phyloP scores from a whole-genome alignment of 192 early-diverging fungal genomes.

The Backusella macrospora region DNA sequence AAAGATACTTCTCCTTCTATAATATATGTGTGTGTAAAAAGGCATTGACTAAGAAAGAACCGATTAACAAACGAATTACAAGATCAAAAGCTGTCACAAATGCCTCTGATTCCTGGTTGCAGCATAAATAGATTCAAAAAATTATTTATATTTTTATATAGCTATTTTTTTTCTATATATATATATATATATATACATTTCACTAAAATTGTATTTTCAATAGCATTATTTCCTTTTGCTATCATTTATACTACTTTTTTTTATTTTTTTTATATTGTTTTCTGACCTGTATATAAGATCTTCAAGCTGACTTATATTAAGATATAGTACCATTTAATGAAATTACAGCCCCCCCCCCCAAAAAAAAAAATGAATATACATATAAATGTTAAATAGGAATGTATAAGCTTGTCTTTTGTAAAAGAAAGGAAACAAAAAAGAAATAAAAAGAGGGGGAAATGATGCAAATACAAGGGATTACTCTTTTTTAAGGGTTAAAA shows the following conservation, averaged over 20 bases:
- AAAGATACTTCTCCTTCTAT: background rate
- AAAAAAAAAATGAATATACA: too few species aligned
- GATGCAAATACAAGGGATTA: background rate
- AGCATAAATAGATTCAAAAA: slow-evolving; percentile 14
- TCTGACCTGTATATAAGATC: background rate
- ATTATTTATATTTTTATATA: background rate
- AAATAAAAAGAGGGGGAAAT: too few species aligned
- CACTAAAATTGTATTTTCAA: slow-evolving; percentile 6
- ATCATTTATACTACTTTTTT: background rate
- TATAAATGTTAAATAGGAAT: too few species aligned
- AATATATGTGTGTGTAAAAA: background rate
- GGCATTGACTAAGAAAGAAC: slow-evolving; percentile 7
- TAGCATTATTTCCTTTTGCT: background rate
- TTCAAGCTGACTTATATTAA: too few species aligned
- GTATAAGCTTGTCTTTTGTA: too few species aligned
- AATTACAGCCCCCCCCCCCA: too few species aligned
- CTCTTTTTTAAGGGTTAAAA: background rate
- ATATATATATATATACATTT: background rate
- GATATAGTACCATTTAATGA: too few species aligned
- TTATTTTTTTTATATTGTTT: background rate
- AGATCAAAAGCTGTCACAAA: slow-evolving; percentile 10
- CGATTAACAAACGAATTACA: slow-evolving; percentile 9
- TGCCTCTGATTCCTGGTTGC: background rate
- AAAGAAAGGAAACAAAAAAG: too few species aligned
- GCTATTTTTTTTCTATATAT: too few species aligned